phyloP scores from a whole-genome alignment of 176 grass and related monocot species.

The Juncus inflexus region DNA sequence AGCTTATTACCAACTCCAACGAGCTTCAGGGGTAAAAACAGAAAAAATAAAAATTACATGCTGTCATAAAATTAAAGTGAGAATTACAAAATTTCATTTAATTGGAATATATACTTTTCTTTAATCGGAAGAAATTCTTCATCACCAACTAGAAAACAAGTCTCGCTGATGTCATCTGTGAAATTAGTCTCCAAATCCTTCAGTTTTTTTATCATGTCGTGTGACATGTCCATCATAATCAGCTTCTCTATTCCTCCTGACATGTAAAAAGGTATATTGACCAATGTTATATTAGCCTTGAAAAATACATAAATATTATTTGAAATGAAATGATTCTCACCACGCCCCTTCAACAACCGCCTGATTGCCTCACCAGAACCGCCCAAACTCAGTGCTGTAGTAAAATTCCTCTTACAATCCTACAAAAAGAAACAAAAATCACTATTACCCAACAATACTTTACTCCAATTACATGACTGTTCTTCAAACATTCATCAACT shows the following conservation, averaged over 20 bases:
- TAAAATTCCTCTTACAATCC: conserved; percentile 81
- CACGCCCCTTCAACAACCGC: conserved; percentile 60
- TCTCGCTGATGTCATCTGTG: conserved; percentile 32
- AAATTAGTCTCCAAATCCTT: conserved; percentile 42
- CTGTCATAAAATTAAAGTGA: not conserved
- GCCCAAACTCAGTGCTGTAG: conserved; percentile 67
- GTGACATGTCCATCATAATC: conserved; percentile 97
- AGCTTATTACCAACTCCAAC: conserved; percentile 80
- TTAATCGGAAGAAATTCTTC: conserved; percentile 85
- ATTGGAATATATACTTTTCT: conserved; percentile 56
- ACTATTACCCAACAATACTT: not conserved
- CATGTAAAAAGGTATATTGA: not conserved
- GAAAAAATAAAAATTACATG: not conserved
- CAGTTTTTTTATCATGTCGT: conserved; percentile 71
- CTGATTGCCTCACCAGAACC: conserved; percentile 60
- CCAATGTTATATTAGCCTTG: too few species aligned
- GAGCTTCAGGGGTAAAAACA: conserved; percentile 52
- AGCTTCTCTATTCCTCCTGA: conserved; percentile 83
- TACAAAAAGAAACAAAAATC: conserved; percentile 19
- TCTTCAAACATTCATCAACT: too few species aligned
- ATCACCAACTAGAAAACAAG: conserved; percentile 58
- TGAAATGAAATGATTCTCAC: conserved; percentile 35
- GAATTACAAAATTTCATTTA: not conserved
- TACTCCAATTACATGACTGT: not conserved
- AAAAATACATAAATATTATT: not conserved